Base-by-base conservation (phyloP, 2,329 filamentous ascomycete genomes). In the Trichoderma sp. region DNA sequence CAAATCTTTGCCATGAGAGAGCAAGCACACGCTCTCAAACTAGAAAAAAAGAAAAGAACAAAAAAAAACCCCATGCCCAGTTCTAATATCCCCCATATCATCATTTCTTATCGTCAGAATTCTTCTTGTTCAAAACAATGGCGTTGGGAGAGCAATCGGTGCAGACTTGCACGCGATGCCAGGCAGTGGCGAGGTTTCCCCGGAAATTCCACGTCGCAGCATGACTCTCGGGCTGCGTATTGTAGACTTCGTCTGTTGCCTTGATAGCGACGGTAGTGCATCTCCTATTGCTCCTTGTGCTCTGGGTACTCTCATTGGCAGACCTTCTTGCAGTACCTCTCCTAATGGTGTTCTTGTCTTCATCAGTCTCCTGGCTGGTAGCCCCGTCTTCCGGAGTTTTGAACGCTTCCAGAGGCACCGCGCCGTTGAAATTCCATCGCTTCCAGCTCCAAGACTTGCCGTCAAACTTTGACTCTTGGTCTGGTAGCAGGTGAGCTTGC, bases 161-260 rank as follows among this genome's bases (percentile, higher is more conserved):
- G 35, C 75, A 80, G 3, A 82, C 72, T 56, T 73, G 76, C 3
- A 90, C 80, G 2, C 87, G 83, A 74, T 90, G 87, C 88, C 88
- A 90, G 1, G 87, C 88, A n/a, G 86, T 89, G 2, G 87, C 87
- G 65, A 90, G 79, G 74, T 90, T 90, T 0, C 88, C 89, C 2
- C 88, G 81, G 39, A 88, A 79, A 69, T 90, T 90, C 77, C 87
- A 90, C 34, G 87, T 89, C 37, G 82, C 83, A 45, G 80, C 80
- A 70, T 89, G 86, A 45, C 78, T 84, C 74, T 89, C 86, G 0
- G 89, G 88, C 76, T 91, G 89, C 0, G 86, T 87, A 70, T 90
- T 90, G 75, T 90, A 90, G 2, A 83, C 80, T 71, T 89, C 86
- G 73, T 91, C 89, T 2, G 85, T 87, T 7, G 89, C 89, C 77